phyloP scores from a whole-genome alignment of 2,329 filamentous ascomycete genomes.

The Botryotinia narcissicola region DNA sequence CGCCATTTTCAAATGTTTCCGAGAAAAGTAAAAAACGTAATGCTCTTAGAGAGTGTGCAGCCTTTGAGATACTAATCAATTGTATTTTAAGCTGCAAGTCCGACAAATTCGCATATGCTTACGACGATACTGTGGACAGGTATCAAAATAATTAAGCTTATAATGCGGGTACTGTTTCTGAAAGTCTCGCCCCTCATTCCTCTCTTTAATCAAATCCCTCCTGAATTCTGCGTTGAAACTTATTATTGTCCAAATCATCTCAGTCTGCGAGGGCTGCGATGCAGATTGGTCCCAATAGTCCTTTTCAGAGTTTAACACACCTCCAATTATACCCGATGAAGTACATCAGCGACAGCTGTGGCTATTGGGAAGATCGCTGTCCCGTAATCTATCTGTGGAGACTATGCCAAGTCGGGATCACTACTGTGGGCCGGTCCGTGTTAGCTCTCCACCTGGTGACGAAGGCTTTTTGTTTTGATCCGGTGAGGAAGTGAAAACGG shows the following conservation, averaged over 20 bases:
- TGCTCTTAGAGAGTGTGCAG: not conserved
- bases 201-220: not conserved
- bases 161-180: not conserved
- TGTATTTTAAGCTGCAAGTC: not conserved
- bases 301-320: not conserved
- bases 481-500: not conserved
- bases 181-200: not conserved
- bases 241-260: not conserved
- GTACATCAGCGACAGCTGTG: not conserved
- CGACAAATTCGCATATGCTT: not conserved
- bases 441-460: constrained; percentile 6
- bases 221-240: not conserved
- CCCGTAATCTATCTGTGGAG: not conserved
- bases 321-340: not conserved
- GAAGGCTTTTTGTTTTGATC: not conserved
- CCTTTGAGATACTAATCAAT: not conserved
- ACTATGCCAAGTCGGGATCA: constrained; percentile 14
- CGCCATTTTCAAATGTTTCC: not conserved
- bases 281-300: not conserved
- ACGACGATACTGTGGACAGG: not conserved
- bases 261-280: not conserved
- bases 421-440: not conserved
- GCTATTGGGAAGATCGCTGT: not conserved
- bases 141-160: not conserved
- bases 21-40: not conserved